Evolutionary conservation across 2,329 filamentous ascomycete genomes (phyloP).

Genomic region (Arachnomyces sp.): DNA sequence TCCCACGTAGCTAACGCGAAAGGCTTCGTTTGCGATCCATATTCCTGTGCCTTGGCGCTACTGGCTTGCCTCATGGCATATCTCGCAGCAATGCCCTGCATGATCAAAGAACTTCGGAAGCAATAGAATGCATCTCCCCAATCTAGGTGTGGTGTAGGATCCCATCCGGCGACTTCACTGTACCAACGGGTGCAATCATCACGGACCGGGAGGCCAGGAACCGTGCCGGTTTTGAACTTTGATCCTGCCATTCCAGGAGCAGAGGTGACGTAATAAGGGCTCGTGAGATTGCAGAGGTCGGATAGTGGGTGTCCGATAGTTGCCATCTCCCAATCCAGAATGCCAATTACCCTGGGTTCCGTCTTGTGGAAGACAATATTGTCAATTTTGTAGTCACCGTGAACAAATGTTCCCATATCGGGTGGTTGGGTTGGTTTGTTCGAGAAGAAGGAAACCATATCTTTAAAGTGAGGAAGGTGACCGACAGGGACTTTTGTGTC

Average conservation of each 20-base stretch:
- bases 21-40: slow-evolving; percentile 61
- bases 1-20: slow-evolving; percentile 75
- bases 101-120: slow-evolving; percentile 54
- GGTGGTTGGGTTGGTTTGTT: slow-evolving; percentile 62
- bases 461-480: slow-evolving; percentile 72
- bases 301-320: slow-evolving; percentile 94
- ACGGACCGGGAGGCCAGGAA: slow-evolving; percentile 58
- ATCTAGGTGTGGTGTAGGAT: slow-evolving; percentile 51
- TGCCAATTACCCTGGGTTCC: slow-evolving; percentile 79
- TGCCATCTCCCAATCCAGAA: slow-evolving; percentile 98
- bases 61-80: slow-evolving; percentile 82
- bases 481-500: slow-evolving; percentile 73
- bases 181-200: slow-evolving; percentile 61
- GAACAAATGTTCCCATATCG: slow-evolving; percentile 73
- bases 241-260: slow-evolving; percentile 31
- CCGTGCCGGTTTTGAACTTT: slow-evolving; percentile 54
- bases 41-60: slow-evolving; percentile 68
- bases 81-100: slow-evolving; percentile 88
- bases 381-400: slow-evolving; percentile 96
- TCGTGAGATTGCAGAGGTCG: slow-evolving; percentile 72
- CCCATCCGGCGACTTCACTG: slow-evolving; percentile 60
- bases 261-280: slow-evolving; percentile 31
- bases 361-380: slow-evolving; percentile 86
- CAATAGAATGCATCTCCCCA: slow-evolving; percentile 60
- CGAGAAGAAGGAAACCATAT: slow-evolving; percentile 71